A percentile compares a stretch with the other conserved stretches of the same genome.
phyloP scores from a whole-genome alignment of 2,329 filamentous ascomycete species.

The Colletotrichum navitas region DNA sequence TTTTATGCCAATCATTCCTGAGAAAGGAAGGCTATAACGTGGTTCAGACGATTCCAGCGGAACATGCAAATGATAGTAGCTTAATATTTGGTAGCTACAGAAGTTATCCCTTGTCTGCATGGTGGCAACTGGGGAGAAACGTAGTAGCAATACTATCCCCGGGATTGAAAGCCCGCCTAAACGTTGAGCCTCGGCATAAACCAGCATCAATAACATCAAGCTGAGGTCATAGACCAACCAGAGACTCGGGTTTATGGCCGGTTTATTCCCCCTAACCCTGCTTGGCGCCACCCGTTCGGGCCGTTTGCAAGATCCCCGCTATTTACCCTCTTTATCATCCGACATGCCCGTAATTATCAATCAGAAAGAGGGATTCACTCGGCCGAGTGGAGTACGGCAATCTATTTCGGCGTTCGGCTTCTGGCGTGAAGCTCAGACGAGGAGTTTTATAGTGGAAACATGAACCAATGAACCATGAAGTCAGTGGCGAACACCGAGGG shows the following conservation, averaged over 20 bases:
- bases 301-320: slow-evolving; percentile 38
- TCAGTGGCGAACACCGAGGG: slow-evolving; percentile 25
- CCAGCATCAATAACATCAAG: slow-evolving; percentile 26
- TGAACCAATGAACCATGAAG: neutral
- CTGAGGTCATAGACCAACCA: slow-evolving; percentile 9
- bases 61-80: neutral
- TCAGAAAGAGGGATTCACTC: slow-evolving; percentile 31
- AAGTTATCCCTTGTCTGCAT: neutral
- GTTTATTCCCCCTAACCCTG: slow-evolving; percentile 37
- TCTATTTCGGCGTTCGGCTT: slow-evolving; percentile 16
- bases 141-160: slow-evolving; percentile 12
- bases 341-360: slow-evolving; percentile 25
- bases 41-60: neutral
- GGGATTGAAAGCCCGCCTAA: slow-evolving; percentile 1
- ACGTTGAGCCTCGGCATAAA: slow-evolving; percentile 25
- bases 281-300: slow-evolving; percentile 40
- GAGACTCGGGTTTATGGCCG: slow-evolving; percentile 6
- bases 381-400: slow-evolving; percentile 35
- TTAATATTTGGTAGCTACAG: neutral
- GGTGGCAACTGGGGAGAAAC: slow-evolving; percentile 9
- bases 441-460: slow-evolving; percentile 25
- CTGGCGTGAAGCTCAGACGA: slow-evolving; percentile 28
- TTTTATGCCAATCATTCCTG: neutral
- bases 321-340: slow-evolving; percentile 18
- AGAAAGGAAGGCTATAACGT: slow-evolving; percentile 17